Evolutionary conservation across 1,284 basidiomycete genomes (phyloP).

Genomic region (Porodaedalea pini): DNA sequence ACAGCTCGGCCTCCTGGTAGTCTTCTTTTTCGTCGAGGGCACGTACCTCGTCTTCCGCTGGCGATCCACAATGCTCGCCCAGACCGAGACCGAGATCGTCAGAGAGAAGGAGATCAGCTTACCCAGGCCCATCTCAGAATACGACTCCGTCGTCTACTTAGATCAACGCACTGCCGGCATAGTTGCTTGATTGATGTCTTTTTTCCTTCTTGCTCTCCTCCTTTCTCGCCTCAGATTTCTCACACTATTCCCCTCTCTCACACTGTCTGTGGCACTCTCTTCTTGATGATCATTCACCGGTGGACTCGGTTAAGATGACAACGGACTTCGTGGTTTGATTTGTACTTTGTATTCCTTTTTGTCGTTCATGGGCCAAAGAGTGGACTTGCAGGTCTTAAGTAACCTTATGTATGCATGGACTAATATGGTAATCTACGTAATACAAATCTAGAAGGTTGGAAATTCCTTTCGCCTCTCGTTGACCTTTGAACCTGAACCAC

Average conservation of each 20-base stretch:
- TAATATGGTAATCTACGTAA: background rate
- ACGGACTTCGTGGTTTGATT: too few relatives aligned
- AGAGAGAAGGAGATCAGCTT: conserved; percentile 6
- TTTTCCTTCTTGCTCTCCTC: too few relatives aligned
- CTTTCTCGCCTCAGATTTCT: too few relatives aligned
- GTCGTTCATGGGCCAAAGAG: background rate
- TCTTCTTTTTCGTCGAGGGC: conserved; percentile 17
- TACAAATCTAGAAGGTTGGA: too few relatives aligned
- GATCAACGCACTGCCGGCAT: background rate
- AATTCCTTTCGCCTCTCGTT: background rate
- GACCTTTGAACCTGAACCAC: background rate
- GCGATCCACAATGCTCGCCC: background rate
- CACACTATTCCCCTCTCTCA: too few relatives aligned
- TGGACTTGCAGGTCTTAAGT: background rate
- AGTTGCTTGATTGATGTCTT: too few relatives aligned
- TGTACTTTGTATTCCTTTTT: too few relatives aligned
- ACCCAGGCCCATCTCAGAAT: background rate
- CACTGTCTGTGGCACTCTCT: too few relatives aligned
- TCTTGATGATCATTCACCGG: too few relatives aligned
- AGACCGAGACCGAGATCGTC: background rate
- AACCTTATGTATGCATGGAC: background rate
- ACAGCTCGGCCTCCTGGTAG: conserved; percentile 15
- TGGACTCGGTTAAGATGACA: too few relatives aligned
- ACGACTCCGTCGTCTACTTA: background rate
- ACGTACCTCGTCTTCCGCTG: conserved; percentile 9